Base-by-base conservation (phyloP, 441 rosid genomes). In the Manihot esculenta region DNA sequence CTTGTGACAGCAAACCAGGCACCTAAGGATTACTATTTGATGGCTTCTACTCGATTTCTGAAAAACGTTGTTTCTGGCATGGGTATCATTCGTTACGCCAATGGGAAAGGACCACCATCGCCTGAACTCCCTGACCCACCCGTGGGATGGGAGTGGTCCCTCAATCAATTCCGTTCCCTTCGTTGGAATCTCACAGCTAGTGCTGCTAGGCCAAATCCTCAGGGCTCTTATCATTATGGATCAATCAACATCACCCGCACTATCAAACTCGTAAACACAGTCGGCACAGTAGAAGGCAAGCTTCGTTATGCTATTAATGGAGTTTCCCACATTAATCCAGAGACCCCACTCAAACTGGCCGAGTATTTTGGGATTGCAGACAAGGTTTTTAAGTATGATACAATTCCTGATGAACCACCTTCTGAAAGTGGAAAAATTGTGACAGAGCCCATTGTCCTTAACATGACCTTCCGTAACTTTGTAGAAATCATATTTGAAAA, bases 401-500 rank as follows among this genome's bases (percentile, higher is more conserved):
- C 48, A 64, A 83, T 88, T 50, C 26, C 26, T 10, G 91, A 87
- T 65, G 73, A 83, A 6, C 83, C 86, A 49, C 77, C 73, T 4
- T 27, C 72, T 10, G 14, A 81, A 15, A 64, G 76, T 62, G 53
- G 68, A 3, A 44, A 70, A 62, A 44, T 79, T 21, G 62, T 59
- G 20, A 7, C 74, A 1, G 72, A 73, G 35, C 89, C 95, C 6
- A 84, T 81, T 72, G 87, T 86, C 45, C 60, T 80, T 14, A 86
- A 86, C 81, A 24, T 76, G 42, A 88, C 92, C 65, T 81, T 77
- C 86, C 84, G 87, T 55, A 78, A 75, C 77, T 87, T 86, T 3
- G 68, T 86, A 1, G 94, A 87, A 75, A 30, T 89, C 47, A 73
- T 89, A 84, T 81, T 89, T 64, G 92, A 89, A 82, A 89, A 89